phyloP scores from a whole-genome alignment of 768 basidiomycete species.

The Mycena amicta region DNA sequence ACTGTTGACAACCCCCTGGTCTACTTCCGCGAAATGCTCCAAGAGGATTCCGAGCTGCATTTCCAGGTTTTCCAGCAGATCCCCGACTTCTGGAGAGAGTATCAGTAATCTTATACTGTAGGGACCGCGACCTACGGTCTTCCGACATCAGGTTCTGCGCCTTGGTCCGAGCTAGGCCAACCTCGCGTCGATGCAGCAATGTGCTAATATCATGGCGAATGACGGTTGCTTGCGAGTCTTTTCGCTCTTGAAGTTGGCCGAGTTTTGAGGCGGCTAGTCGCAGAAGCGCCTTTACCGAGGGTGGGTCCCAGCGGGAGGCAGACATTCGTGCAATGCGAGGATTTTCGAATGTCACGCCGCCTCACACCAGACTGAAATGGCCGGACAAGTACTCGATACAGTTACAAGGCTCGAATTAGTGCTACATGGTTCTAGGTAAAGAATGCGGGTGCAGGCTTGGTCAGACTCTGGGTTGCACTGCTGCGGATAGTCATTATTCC shows the following conservation, averaged over 20 bases:
- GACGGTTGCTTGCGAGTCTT: constrained; percentile 64
- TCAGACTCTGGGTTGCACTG: constrained; percentile 3
- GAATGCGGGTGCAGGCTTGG: constrained; percentile 16
- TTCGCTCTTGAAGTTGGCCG: constrained; percentile 69
- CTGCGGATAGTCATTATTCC: constrained; percentile 2
- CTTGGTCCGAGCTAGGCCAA: constrained; percentile 70
- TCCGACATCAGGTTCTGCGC: constrained; percentile 68
- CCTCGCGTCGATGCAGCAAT: constrained; percentile 60
- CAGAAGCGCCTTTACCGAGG: constrained; percentile 54
- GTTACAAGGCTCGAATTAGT: neutral
- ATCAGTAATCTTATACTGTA: no score
- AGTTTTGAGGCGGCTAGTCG: constrained; percentile 65
- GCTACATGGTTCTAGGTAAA: constrained; percentile 13
- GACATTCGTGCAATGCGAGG: neutral
- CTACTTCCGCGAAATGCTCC: constrained; percentile 60
- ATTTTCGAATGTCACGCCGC: neutral
- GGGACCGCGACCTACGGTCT: constrained; percentile 44
- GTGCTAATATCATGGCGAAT: constrained; percentile 70
- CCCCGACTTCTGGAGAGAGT: constrained; percentile 39
- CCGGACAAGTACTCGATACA: neutral
- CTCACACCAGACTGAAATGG: neutral
- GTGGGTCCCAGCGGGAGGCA: neutral
- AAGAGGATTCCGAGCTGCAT: constrained; percentile 66
- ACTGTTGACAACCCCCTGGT: constrained; percentile 48
- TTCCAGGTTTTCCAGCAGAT: constrained; percentile 66